These are phyloP conservation scores for Oryza officinalis DNA, from an alignment of 176 grass and related monocot species.

Conservation along the genomic window DNA sequence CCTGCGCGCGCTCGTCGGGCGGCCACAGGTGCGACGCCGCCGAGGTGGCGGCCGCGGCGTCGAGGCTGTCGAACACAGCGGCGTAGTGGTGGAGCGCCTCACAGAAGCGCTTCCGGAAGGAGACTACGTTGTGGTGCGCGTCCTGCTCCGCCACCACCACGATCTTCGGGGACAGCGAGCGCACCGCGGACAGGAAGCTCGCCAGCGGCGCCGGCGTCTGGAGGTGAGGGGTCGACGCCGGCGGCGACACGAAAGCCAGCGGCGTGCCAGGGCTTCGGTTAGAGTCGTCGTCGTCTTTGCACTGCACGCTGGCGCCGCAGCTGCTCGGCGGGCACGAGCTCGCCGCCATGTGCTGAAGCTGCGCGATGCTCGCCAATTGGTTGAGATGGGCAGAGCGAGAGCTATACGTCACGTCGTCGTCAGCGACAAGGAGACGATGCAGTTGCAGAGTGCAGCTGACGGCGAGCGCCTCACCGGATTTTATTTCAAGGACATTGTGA, in stretches of 20 bases:
- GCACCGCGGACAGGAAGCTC: conserved; percentile 16
- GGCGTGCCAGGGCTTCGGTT: background rate
- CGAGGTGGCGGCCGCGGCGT: background rate
- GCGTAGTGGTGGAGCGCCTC: conserved; percentile 51
- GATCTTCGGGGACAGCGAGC: conserved; percentile 24
- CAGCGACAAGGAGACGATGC: conserved; percentile 22
- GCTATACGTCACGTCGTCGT: background rate
- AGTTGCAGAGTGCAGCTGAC: conserved; percentile 13
- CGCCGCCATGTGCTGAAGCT: background rate
- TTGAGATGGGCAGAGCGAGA: background rate
- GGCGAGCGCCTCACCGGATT: conserved; percentile 30
- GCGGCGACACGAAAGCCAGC: background rate
- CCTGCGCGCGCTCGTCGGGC: background rate
- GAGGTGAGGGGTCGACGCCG: background rate
- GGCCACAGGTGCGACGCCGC: background rate
- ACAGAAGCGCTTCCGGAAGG: conserved; percentile 31
- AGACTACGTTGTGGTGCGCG: conserved; percentile 41
- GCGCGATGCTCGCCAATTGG: background rate
- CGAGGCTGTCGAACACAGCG: conserved; percentile 27
- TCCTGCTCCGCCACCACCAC: conserved; percentile 43
- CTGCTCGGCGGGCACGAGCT: background rate
- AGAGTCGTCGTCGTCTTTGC: background rate
- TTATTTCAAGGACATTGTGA: background rate
- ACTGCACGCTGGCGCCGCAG: background rate
- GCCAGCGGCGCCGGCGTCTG: background rate